Base-by-base conservation (phyloP, 129 eudicot genomes). In the Flaveria sonorensis region DNA sequence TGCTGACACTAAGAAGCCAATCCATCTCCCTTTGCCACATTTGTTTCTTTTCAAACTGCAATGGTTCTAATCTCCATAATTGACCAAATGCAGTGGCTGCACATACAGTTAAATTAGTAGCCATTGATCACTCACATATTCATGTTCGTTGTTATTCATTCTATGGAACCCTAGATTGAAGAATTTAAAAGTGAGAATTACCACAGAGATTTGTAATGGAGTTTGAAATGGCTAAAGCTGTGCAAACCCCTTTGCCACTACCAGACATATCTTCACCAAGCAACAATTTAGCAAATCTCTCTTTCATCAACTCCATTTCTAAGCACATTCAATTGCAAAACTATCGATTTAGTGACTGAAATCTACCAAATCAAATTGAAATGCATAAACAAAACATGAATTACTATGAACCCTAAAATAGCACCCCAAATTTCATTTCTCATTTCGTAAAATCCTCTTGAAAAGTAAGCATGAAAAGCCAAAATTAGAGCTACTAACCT, bases 241-340 rank as follows among this genome's bases (percentile, higher is more conserved):
- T 64, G 77, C 92, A 92, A 43, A 92, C 98, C 53, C 98, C 98
- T 86, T 88, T 90, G 50, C 98, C 98, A 85, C 96, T 85, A 19
- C 98, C 98, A 77, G 98, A 92, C 98, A 92, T 92, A 61, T 92
- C 98, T 75, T 92, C 98, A 26, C 98, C 98, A 21, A 92, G 94
- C 72, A 92, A 75, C 74, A 92, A 77, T 75, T 92, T 92, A 10
- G 92, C 93, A 78, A 90, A 92, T 77, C 96, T 88, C 63, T 92
- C 97, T 84, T 89, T 92, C 97, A 92, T 88, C 96, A 84, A 72
- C 71, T 88, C 97, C 84, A 83, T 84, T 68, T 92, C 97, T 92
- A 65, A 66, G 15, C 81, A 76, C 6, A 63, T 78, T 13, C 21
- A 62, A 60, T 1, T 18, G n/a, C 14, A 26, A 39, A 16, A 0